These are phyloP conservation scores for Exidia glandulosa DNA, from an alignment of 768 basidiomycete species.

Conservation along the genomic window DNA sequence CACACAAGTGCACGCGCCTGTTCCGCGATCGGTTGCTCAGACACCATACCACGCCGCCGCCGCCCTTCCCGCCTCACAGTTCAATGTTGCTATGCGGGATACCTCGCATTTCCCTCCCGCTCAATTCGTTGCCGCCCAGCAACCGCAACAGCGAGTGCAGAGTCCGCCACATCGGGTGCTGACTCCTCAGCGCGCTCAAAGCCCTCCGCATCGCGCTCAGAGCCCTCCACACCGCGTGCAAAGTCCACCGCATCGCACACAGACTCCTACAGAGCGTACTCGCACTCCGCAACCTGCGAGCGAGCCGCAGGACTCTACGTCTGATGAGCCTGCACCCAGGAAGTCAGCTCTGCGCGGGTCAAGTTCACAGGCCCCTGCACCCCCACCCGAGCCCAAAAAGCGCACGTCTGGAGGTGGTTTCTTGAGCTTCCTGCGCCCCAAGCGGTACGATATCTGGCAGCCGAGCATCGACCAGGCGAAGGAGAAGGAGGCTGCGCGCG, in stretches of 20 bases:
- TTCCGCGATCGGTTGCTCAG: neutral
- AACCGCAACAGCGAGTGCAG: neutral
- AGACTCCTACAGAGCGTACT: neutral
- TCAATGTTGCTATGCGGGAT: neutral
- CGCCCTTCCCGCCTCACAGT: neutral
- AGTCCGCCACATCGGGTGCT: neutral
- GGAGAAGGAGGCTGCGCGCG: constrained; percentile 2
- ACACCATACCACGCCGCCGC: neutral
- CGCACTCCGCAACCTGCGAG: too few species aligned
- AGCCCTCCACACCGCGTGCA: neutral
- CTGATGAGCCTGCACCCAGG: neutral
- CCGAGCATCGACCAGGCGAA: neutral
- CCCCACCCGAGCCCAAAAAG: constrained; percentile 4
- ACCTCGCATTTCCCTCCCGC: neutral
- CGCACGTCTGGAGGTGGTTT: constrained; percentile 26
- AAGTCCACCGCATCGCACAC: neutral
- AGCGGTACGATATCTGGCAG: constrained; percentile 7
- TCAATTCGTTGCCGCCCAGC: neutral
- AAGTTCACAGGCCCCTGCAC: neutral
- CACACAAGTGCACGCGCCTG: too few species aligned
- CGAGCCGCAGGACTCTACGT: neutral
- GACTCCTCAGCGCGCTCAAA: neutral
- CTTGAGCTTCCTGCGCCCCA: constrained; percentile 25
- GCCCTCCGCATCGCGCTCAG: neutral
- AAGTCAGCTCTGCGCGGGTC: neutral